These are phyloP conservation scores for Fonsecaea pedrosoi DNA, from an alignment of 2,329 filamentous ascomycete species.

Conservation along the genomic window DNA sequence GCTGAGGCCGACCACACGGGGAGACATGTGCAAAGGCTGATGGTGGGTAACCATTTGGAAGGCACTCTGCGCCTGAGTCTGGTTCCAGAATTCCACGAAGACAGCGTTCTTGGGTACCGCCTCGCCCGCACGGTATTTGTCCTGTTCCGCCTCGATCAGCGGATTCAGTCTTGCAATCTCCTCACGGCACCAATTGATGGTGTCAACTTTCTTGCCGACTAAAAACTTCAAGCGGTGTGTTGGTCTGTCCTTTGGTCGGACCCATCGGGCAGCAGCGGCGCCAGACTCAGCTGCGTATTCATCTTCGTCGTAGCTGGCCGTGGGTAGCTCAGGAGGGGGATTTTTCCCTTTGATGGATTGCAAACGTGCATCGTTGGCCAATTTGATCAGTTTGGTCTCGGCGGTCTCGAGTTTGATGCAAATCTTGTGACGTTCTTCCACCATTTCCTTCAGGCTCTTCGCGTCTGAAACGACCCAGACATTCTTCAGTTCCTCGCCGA, in stretches of 20 bases:
- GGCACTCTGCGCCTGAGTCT: constrained; percentile 83
- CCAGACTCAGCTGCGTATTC: constrained; percentile 71
- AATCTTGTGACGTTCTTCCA: constrained; percentile 79
- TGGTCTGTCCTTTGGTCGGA: constrained; percentile 75
- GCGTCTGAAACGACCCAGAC: constrained; percentile 84
- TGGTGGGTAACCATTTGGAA: constrained; percentile 89
- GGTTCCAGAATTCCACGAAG: constrained; percentile 87
- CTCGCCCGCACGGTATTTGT: constrained; percentile 69
- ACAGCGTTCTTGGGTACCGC: constrained; percentile 74
- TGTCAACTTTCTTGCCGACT: constrained; percentile 88
- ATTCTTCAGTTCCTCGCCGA: constrained; percentile 79
- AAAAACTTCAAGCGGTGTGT: constrained; percentile 75
- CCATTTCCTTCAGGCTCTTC: constrained; percentile 77
- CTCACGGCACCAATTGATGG: constrained; percentile 84
- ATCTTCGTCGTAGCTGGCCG: constrained; percentile 48
- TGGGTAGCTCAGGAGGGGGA: constrained; percentile 50
- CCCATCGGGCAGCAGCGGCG: constrained; percentile 74
- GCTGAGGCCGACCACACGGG: constrained; percentile 80
- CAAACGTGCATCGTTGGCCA: constrained; percentile 73
- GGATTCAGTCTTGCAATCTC: constrained; percentile 79
- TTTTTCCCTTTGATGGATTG: constrained; percentile 69
- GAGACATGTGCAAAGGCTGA: constrained; percentile 83
- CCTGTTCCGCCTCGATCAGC: constrained; percentile 72
- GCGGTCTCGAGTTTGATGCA: constrained; percentile 84
- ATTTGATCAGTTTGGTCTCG: constrained; percentile 82